A percentile compares a stretch with the other conserved stretches of the same genome.
phyloP scores from a whole-genome alignment of 805 yeast species.

The Metschnikowia bowlesiae region DNA sequence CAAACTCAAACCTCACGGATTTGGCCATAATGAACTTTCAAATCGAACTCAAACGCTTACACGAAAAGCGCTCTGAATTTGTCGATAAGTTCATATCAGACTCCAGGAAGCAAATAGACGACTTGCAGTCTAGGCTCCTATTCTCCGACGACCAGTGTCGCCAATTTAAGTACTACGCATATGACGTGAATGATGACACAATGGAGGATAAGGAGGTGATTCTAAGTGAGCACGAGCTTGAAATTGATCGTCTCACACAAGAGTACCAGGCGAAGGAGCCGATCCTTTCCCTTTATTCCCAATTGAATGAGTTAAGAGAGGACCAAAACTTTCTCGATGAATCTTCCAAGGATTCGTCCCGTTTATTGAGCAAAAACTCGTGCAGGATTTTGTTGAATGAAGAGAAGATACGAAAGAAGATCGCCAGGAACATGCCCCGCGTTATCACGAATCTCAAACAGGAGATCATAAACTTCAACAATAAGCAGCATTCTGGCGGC shows the following conservation, averaged over 20 bases:
- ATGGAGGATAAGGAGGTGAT: conserved; percentile 53
- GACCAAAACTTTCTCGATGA: conserved; percentile 64
- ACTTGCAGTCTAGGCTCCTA: conserved; percentile 59
- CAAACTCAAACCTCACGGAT: conserved; percentile 46
- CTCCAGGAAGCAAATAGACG: conserved; percentile 54
- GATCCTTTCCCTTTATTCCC: conserved; percentile 51
- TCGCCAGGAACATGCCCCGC: conserved; percentile 65
- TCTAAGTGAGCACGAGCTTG: conserved; percentile 60
- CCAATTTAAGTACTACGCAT: conserved; percentile 41
- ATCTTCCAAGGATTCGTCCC: conserved; percentile 73
- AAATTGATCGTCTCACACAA: conserved; percentile 47
- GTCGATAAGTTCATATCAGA: conserved; percentile 66
- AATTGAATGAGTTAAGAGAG: conserved; percentile 48
- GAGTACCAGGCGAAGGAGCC: conserved; percentile 51
- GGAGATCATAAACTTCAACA: conserved; percentile 48
- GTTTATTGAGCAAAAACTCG: conserved; percentile 69
- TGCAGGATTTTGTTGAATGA: conserved; percentile 77
- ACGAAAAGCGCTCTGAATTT: conserved; percentile 54
- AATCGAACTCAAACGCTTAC: conserved; percentile 53
- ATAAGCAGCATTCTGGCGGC: conserved; percentile 18
- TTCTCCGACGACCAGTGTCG: conserved; percentile 50
- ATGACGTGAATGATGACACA: conserved; percentile 29
- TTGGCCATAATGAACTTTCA: conserved; percentile 48
- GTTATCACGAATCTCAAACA: conserved; percentile 48
- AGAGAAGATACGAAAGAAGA: conserved; percentile 66